Conservation (phyloP, 139 green algal genomes). For the Chlorella sp. region DNA sequence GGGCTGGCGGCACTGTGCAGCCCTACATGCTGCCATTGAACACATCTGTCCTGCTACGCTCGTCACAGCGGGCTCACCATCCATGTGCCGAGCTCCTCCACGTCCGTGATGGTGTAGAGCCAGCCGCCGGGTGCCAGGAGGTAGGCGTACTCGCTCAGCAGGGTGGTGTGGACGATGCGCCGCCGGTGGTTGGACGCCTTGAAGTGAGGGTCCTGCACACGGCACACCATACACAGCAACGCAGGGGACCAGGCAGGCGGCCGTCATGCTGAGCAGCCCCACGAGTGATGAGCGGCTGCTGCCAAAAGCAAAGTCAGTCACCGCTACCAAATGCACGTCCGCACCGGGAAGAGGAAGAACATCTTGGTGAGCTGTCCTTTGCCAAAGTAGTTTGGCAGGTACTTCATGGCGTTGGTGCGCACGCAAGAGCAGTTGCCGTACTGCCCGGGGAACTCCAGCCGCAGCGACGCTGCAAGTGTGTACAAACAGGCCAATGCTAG, state of each 20-base stretch:
- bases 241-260: no score
- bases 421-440: slow-evolving; percentile 80
- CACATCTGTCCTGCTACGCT: no score
- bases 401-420: slow-evolving; percentile 93
- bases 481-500: no score
- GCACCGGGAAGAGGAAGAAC: slow-evolving; percentile 97
- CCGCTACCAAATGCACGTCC: slow-evolving; percentile 8
- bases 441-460: slow-evolving; percentile 52
- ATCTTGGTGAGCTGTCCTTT: slow-evolving; percentile 94
- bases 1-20: no score
- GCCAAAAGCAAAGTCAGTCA: no score
- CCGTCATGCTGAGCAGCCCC: no score
- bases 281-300: no score
- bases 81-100: slow-evolving; percentile 81
- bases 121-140: slow-evolving; percentile 70
- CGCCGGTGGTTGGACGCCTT: slow-evolving; percentile 72
- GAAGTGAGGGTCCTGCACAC: slow-evolving; percentile 82
- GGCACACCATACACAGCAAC: not conserved
- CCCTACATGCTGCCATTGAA: no score
- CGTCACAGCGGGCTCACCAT: slow-evolving; percentile 50
- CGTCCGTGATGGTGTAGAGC: slow-evolving; percentile 91
- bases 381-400: slow-evolving; percentile 90
- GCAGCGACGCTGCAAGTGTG: slow-evolving; percentile 44
- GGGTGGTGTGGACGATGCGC: slow-evolving; percentile 83
- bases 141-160: slow-evolving; percentile 91